Base-by-base conservation (phyloP, 2,329 filamentous ascomycete genomes). In the Pseudophaeomoniella oleicola region DNA sequence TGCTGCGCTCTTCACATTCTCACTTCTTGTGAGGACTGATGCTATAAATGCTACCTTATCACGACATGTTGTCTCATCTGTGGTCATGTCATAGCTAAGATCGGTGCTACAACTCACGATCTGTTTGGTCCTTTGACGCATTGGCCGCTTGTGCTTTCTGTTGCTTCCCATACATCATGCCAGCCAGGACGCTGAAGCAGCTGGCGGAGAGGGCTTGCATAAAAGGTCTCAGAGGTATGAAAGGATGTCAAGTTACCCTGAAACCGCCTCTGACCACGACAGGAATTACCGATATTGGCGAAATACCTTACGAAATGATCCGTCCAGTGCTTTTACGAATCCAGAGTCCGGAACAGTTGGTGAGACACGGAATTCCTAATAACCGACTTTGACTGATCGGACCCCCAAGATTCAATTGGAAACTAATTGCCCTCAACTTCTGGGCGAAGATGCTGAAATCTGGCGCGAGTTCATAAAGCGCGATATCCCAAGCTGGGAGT, bases 401-500 rank as follows among this genome's bases (percentile, higher is more conserved):
- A 35, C n/a, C n/a, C n/a, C n/a, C n/a, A 34, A 67, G 62, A 59
- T 63, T 45, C 56, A 68, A 39, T 69, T 94, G 40, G 87, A 94
- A 59, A 42, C 69, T 35, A 75, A 77, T 50, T 87, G 78, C 4
- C 82, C 85, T 0, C 83, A 93, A 44, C 69, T 94, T 36, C 66
- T 72, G 42, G 74, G 75, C 27, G 66, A 81, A 38, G 77, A 77
- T 29, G 69, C 63, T 14, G 80, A 86, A 47, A 63, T 88, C 42
- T 94, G 88, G 88, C 59, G 75, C 30, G 70, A 72, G 17, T 72
- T 94, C 50, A 90, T 96, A 55, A 71, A 73, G 36, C 73, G 76
- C 34, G 77, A 94, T 49, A 82, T 94, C 42, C 75, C 76, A 2
- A 62, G 72, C 38, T 78, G 75, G 55, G 65, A 76, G 30, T 60